Evolutionary conservation across 495 filamentous ascomycete genomes (phyloP).

Genomic region (Bacidia gigantensis): DNA sequence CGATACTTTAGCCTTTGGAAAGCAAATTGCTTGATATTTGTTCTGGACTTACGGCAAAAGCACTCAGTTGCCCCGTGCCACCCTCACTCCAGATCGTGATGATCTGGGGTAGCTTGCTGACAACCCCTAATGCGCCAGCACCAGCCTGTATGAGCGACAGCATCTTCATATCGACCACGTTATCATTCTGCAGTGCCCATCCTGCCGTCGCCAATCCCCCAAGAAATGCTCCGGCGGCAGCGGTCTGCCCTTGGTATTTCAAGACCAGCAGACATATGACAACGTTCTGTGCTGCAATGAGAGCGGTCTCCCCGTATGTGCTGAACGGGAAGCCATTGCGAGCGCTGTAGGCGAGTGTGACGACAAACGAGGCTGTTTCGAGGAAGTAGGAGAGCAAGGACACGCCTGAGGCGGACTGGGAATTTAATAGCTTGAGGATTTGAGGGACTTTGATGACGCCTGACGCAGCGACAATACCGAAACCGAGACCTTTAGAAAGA

Average conservation of each 20-base stretch:
- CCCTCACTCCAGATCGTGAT: constrained; percentile 66
- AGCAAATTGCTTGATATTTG: not conserved
- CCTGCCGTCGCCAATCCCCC: constrained; percentile 53
- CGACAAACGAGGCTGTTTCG: constrained; percentile 73
- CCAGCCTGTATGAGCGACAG: constrained; percentile 71
- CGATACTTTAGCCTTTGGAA: constrained; percentile 1
- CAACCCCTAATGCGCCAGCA: constrained; percentile 67
- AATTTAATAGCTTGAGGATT: constrained; percentile 75
- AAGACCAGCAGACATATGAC: constrained; percentile 74
- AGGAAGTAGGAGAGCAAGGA: constrained; percentile 83
- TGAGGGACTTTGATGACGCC: constrained; percentile 91
- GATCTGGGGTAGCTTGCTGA: constrained; percentile 89
- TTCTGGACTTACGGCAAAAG: constrained; percentile 65
- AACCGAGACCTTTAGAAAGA: constrained; percentile 81
- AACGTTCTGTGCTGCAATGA: constrained; percentile 85
- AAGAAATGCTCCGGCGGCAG: constrained; percentile 57
- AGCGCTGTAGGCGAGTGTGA: constrained; percentile 77
- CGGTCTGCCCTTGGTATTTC: constrained; percentile 52
- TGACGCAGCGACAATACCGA: constrained; percentile 79
- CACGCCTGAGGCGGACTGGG: constrained; percentile 65
- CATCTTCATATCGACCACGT: constrained; percentile 50
- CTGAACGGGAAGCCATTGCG: constrained; percentile 86
- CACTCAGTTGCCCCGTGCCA: constrained; percentile 87
- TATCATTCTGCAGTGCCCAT: constrained; percentile 48
- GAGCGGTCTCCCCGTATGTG: constrained; percentile 86